phyloP scores from a whole-genome alignment of 305 asterid genomes.

The Solanum hybrid region DNA sequence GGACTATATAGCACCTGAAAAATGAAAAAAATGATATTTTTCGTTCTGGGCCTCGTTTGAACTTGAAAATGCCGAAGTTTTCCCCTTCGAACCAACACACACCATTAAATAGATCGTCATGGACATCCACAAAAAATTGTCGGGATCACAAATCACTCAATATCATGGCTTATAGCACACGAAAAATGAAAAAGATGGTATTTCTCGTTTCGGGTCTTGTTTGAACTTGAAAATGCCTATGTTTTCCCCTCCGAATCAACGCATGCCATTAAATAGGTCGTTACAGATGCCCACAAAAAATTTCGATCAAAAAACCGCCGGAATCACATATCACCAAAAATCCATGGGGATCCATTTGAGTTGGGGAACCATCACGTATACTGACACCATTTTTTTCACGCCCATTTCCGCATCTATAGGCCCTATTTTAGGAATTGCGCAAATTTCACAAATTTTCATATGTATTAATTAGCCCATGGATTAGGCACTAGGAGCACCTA shows the following conservation, averaged over 20 bases:
- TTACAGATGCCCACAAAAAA: neutral
- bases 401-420: too few species aligned
- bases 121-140: neutral
- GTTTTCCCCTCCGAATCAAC: neutral
- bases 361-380: too few species aligned
- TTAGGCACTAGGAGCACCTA: too few species aligned
- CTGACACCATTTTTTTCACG: too few species aligned
- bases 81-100: neutral
- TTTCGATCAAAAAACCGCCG: rapidly evolving
- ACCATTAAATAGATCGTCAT: neutral
- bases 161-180: neutral
- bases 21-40: too few species aligned
- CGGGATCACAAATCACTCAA: neutral
- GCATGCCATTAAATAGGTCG: neutral
- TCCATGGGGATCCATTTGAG: neutral
- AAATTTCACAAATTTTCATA: too few species aligned
- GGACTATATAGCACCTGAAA: neutral
- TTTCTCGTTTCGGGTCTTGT: neutral
- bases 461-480: too few species aligned
- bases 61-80: neutral
- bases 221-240: too few species aligned
- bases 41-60: neutral
- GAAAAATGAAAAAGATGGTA: neutral
- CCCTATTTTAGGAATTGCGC: too few species aligned
- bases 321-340: too few species aligned